Percentiles rank a stretch among this genome's conserved stretches.
phyloP scores from a whole-genome alignment of 495 filamentous ascomycete species.

The Pyrenula aspistea region DNA sequence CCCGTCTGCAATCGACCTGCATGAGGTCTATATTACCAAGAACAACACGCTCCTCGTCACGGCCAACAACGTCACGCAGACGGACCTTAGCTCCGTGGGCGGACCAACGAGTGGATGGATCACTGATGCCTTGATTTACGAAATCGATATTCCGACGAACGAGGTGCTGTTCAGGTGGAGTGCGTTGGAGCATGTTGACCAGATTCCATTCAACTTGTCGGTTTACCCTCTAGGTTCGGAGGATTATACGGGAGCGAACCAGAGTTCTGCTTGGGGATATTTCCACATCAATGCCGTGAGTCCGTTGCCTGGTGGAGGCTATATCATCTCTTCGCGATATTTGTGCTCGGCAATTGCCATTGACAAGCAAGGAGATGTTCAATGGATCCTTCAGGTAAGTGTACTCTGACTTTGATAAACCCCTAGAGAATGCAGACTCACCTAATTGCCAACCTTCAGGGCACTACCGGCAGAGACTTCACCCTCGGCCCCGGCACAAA shows the following conservation, averaged over 20 bases:
- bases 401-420: too few relatives aligned
- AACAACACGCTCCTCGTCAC: conserved; percentile 40
- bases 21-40: conserved; percentile 34
- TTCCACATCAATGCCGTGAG: too few relatives aligned
- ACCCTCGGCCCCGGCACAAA: conserved; percentile 25
- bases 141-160: conserved; percentile 32
- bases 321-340: conserved; percentile 14
- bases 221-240: too few relatives aligned
- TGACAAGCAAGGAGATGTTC: conserved; percentile 27
- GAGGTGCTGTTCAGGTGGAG: conserved; percentile 28
- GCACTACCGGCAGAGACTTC: conserved; percentile 21
- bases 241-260: too few relatives aligned
- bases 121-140: conserved; percentile 37
- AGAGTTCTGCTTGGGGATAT: too few relatives aligned
- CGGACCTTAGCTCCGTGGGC: conserved; percentile 26
- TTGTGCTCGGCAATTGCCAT: conserved; percentile 14
- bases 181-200: conserved; percentile 25
- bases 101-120: conserved; percentile 34
- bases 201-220: too few relatives aligned
- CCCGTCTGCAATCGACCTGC: too few relatives aligned
- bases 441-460: conserved; percentile 24
- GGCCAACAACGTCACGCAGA: conserved; percentile 28
- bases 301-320: too few relatives aligned
- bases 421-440: conserved; percentile 13
- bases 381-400: conserved; percentile 31